Evolutionary conservation across 306 rosid genomes (phyloP).

Genomic region (Sechiopsis laciniata): DNA sequence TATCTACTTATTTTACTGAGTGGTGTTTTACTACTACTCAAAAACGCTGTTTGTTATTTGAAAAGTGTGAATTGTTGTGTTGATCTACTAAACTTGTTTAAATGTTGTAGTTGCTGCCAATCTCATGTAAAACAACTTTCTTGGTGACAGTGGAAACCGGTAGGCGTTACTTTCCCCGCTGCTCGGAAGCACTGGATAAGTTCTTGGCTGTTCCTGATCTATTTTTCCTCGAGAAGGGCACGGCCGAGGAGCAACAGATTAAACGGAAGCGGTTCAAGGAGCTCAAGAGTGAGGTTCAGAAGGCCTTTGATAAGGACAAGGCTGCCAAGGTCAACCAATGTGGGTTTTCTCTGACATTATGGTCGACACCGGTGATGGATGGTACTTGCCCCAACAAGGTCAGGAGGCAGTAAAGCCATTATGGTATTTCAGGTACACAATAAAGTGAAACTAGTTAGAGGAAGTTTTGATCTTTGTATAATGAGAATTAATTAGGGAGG

Average conservation of each 20-base stretch:
- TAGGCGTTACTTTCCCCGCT: conserved; percentile 38
- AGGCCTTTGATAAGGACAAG: conserved; percentile 44
- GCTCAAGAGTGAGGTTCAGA: conserved; percentile 40
- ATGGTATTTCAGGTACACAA: conserved; percentile 17
- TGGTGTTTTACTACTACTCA: not conserved
- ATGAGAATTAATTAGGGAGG: conserved; percentile 6
- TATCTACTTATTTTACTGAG: not conserved
- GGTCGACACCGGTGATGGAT: conserved; percentile 28
- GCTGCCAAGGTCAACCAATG: conserved; percentile 24
- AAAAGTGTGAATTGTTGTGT: not conserved
- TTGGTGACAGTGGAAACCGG: conserved; percentile 41
- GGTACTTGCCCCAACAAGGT: conserved; percentile 20
- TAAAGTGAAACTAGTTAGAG: conserved; percentile 15
- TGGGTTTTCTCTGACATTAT: conserved; percentile 31
- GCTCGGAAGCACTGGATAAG: conserved; percentile 49
- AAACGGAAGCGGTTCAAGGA: conserved; percentile 41
- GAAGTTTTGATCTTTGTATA: not conserved
- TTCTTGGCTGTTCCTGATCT: conserved; percentile 41
- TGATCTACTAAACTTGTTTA: too few species aligned
- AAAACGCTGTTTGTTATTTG: not conserved
- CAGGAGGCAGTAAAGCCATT: not conserved
- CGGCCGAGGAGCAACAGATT: conserved; percentile 34
- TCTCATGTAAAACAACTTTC: conserved; percentile 4
- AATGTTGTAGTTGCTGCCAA: too few species aligned
- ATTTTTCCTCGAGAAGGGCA: conserved; percentile 34